Percentiles rank a stretch among this genome's conserved stretches.
Evolutionary conservation across 2,329 filamentous ascomycete species (phyloP).

Genomic region (Colletotrichum echinochloae): DNA sequence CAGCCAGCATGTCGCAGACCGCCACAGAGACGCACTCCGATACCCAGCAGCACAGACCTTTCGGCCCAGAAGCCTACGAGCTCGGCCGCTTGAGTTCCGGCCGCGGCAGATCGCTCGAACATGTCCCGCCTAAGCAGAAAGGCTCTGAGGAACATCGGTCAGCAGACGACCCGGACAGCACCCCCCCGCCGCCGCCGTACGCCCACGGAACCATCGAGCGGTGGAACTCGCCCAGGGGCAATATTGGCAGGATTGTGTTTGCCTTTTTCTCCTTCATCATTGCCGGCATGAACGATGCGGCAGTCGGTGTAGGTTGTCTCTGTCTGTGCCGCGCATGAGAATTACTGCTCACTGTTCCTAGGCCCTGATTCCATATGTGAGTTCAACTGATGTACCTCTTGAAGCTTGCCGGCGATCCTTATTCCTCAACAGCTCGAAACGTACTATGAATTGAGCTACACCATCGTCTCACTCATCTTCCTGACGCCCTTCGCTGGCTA

Average conservation of each 20-base stretch:
- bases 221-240: constrained; percentile 53
- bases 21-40: constrained; percentile 33
- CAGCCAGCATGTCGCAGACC: constrained; percentile 37
- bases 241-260: constrained; percentile 49
- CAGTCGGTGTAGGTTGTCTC: constrained; percentile 62
- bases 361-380: constrained; percentile 55
- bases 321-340: rapidly evolving
- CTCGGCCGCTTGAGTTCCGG: constrained; percentile 25
- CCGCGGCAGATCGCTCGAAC: not conserved
- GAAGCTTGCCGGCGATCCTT: not conserved
- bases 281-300: constrained; percentile 73
- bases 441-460: constrained; percentile 71
- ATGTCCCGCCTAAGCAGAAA: constrained; percentile 8
- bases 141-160: constrained; percentile 21
- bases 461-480: constrained; percentile 72
- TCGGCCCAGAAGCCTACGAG: constrained; percentile 26
- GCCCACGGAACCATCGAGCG: constrained; percentile 43
- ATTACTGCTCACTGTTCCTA: constrained; percentile 33
- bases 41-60: constrained; percentile 10
- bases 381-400: not conserved
- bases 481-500: constrained; percentile 74
- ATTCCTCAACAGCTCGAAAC: constrained; percentile 61
- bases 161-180: not conserved
- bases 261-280: constrained; percentile 70
- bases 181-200: constrained; percentile 15